phyloP scores from a whole-genome alignment of 108 stramenopile species.

The Parietichytrium sp. region DNA sequence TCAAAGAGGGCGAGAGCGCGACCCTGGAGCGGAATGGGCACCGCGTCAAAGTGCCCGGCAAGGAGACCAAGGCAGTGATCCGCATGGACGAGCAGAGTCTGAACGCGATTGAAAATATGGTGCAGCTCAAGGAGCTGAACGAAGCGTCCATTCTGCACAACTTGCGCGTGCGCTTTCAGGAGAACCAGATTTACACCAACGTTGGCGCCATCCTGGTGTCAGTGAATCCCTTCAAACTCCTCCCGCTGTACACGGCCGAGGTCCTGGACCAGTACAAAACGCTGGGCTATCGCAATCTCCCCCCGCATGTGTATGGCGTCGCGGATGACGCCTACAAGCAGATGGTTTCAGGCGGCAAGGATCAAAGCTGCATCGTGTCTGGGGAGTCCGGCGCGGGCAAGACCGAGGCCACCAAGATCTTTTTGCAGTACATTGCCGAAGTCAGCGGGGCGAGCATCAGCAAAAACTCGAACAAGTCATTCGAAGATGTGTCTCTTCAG shows the following conservation, averaged over 20 bases:
- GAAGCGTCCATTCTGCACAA: slow-evolving; percentile 62
- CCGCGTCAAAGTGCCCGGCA: not conserved
- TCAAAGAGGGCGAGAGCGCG: slow-evolving; percentile 38
- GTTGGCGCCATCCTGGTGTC: slow-evolving; percentile 55
- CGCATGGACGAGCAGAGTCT: slow-evolving; percentile 32
- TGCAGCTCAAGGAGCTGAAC: slow-evolving; percentile 66
- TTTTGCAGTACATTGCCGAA: slow-evolving; percentile 66
- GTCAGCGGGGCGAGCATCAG: not conserved
- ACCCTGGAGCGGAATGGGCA: not conserved
- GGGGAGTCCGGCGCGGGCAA: slow-evolving; percentile 74
- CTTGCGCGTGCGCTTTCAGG: slow-evolving; percentile 51
- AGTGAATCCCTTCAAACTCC: slow-evolving; percentile 60
- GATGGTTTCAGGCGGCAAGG: slow-evolving; percentile 71
- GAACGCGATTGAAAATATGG: slow-evolving; percentile 44
- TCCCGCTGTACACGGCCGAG: slow-evolving; percentile 61
- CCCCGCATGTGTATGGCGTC: slow-evolving; percentile 91
- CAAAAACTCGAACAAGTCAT: not conserved
- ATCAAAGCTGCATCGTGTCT: slow-evolving; percentile 62
- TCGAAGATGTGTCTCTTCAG: slow-evolving; percentile 77
- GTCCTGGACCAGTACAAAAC: slow-evolving; percentile 61
- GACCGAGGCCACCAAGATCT: slow-evolving; percentile 70
- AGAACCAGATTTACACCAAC: slow-evolving; percentile 55
- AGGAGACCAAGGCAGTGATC: not conserved
- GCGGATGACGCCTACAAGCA: slow-evolving; percentile 81
- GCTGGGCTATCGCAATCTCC: slow-evolving; percentile 57